Percentiles rank a stretch among this genome's conserved stretches.
Evolutionary conservation across 139 green algal species (phyloP).

Genomic region (Micractinium conductrix): DNA sequence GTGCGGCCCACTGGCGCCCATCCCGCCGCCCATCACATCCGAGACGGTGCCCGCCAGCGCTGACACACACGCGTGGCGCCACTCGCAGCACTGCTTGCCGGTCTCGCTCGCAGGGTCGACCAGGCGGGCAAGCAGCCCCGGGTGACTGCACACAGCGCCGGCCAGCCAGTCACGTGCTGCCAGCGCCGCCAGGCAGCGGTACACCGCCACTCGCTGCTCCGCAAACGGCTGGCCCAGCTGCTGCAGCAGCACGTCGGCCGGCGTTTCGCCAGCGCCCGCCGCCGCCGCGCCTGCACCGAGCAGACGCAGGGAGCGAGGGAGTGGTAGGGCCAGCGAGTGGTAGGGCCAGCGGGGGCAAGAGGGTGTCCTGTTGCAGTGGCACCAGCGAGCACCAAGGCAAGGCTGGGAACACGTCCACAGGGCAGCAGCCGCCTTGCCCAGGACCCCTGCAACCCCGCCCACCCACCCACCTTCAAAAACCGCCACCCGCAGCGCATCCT

Average conservation of each 20-base stretch:
- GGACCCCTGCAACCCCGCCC: too few relatives aligned
- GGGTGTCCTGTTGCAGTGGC: too few relatives aligned
- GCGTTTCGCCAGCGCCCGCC: conserved; percentile 1
- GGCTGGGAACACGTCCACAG: too few relatives aligned
- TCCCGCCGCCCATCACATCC: conserved; percentile 2
- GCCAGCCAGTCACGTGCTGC: conserved; percentile 20
- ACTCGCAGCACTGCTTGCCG: conserved; percentile 38
- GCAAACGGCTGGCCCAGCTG: conserved; percentile 18
- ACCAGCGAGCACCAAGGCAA: too few relatives aligned
- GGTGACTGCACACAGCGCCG: conserved; percentile 8
- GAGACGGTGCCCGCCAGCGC: conserved; percentile 1
- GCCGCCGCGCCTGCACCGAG: conserved; percentile 18
- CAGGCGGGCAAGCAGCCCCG: conserved; percentile 9
- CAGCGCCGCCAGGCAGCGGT: conserved; percentile 26
- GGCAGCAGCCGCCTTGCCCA: too few relatives aligned
- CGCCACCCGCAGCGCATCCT: conserved; percentile 23
- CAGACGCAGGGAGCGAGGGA: too few relatives aligned
- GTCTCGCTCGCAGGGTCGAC: conserved; percentile 1
- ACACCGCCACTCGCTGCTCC: conserved; percentile 28
- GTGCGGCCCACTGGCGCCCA: conserved; percentile 13
- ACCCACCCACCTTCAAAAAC: conserved; percentile 26
- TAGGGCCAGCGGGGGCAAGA: not conserved
- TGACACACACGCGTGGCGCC: conserved; percentile 15
- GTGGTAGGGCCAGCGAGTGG: not conserved
- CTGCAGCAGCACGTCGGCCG: conserved; percentile 1